Base-by-base conservation (phyloP, 2,329 filamentous ascomycete genomes). In the Fusarium anguioides region DNA sequence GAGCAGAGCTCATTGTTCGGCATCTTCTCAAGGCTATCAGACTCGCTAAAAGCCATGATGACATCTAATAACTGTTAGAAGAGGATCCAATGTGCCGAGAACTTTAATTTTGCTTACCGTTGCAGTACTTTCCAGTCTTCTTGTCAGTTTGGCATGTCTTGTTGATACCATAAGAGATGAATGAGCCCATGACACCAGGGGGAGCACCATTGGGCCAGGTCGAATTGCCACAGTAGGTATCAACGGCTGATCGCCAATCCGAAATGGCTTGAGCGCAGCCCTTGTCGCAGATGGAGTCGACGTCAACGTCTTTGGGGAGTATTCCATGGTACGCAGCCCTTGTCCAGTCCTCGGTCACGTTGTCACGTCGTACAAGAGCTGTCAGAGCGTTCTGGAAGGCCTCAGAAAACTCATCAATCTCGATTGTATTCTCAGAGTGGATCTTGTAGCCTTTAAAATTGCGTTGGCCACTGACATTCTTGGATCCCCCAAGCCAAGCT, bases 401-500 rank as follows among this genome's bases (percentile, higher is more conserved):
- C 5, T 57, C 36, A 2, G 64, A 17, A 24, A 65, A 52, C 3
- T 5, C 8, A 0, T 24, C 44, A 12, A 54, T 63, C 6, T 33
- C 53, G 27, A 48, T 5, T 5, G 55, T 41, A 1, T 55, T 37
- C 5, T 59, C 24, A 5, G 29, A 7, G 20, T 63, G 9, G 18
- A 68, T 37, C n/a, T 21, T 66, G 40, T 64, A 68, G 6, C 67
- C 64, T 0, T 50, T n/a, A 15, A 71, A 71, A 7, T 23, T 37
- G 1, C 57, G 61, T 27, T 53, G 24, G 0, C 67, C 69, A 3
- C 61, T 66, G 17, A 54, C 20, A 10, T 58, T 37, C 33, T 62
- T 42, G 0, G 60, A 40, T 18, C 69, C 69, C 10, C 53, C 48
- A 7, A 66, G 60, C 68, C 68, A 72, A 11, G 69, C 64, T 0